These are phyloP conservation scores for Moniliophthora roreri DNA, from an alignment of 1,284 basidiomycete species.

Conservation along the genomic window DNA sequence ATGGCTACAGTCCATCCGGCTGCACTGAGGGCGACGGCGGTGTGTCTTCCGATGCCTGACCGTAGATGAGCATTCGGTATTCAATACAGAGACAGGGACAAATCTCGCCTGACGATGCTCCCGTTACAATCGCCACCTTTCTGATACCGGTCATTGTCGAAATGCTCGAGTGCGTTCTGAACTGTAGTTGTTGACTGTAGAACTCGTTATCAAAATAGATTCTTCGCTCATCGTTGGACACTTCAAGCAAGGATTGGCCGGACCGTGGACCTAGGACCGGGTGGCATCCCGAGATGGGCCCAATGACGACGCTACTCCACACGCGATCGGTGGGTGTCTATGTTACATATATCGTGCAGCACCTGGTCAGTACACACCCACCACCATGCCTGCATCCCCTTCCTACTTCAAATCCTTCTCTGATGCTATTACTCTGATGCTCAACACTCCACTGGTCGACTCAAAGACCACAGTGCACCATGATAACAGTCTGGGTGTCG, in stretches of 20 bases:
- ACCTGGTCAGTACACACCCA: too few species aligned
- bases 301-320: too few species aligned
- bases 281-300: too few species aligned
- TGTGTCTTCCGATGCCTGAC: conserved; percentile 35
- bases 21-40: conserved; percentile 48
- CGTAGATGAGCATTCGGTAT: neutral
- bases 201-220: too few species aligned
- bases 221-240: too few species aligned
- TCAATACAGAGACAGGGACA: neutral
- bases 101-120: conserved; percentile 16
- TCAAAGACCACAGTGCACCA: neutral
- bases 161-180: too few species aligned
- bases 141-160: neutral
- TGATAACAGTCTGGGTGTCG: neutral
- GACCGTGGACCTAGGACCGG: too few species aligned
- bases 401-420: neutral
- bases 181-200: too few species aligned
- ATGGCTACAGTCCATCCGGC: conserved; percentile 63
- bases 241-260: too few species aligned
- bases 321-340: too few species aligned
- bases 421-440: neutral
- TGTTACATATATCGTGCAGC: too few species aligned
- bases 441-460: neutral
- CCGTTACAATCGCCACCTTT: conserved; percentile 16
- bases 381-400: neutral